Evolutionary conservation across 495 filamentous ascomycete genomes (phyloP).

Genomic region (Neurospora sp.): DNA sequence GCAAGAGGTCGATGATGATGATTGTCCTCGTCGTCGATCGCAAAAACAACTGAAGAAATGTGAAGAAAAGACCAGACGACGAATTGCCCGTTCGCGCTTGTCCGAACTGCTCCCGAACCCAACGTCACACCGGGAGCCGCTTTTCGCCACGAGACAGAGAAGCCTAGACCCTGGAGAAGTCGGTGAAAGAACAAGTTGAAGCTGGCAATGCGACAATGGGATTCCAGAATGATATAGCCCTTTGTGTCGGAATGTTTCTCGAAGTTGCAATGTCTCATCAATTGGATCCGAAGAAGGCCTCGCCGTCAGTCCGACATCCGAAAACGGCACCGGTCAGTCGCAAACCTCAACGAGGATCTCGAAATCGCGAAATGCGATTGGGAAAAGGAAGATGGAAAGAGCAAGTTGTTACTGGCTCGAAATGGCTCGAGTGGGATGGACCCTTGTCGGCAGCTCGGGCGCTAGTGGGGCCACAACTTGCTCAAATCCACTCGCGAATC

Average conservation of each 20-base stretch:
- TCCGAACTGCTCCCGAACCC: not conserved
- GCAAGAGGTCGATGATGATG: not conserved
- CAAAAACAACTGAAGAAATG: not conserved
- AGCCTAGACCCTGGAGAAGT: not conserved
- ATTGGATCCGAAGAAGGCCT: not conserved
- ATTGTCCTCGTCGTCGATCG: not conserved
- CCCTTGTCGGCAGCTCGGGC: conserved; percentile 3
- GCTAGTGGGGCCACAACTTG: conserved; percentile 31
- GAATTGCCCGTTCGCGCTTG: not conserved
- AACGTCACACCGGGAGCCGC: not conserved
- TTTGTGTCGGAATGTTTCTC: not conserved
- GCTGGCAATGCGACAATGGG: not conserved
- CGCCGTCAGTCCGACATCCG: not conserved
- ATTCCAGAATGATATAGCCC: too few relatives aligned
- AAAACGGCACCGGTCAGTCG: not conserved
- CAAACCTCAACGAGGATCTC: not conserved
- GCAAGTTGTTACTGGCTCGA: conserved; percentile 23
- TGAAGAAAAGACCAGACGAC: not conserved
- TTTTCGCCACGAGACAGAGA: not conserved
- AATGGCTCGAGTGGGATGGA: not conserved
- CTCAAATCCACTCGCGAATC: conserved; percentile 36
- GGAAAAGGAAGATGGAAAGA: not conserved
- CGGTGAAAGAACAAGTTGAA: not conserved
- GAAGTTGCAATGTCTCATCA: not conserved
- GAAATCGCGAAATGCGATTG: not conserved